Percentiles rank a stretch among this genome's conserved stretches.
Evolutionary conservation across 2,329 filamentous ascomycete species (phyloP).

Genomic region (Cladophialophora yegresii): DNA sequence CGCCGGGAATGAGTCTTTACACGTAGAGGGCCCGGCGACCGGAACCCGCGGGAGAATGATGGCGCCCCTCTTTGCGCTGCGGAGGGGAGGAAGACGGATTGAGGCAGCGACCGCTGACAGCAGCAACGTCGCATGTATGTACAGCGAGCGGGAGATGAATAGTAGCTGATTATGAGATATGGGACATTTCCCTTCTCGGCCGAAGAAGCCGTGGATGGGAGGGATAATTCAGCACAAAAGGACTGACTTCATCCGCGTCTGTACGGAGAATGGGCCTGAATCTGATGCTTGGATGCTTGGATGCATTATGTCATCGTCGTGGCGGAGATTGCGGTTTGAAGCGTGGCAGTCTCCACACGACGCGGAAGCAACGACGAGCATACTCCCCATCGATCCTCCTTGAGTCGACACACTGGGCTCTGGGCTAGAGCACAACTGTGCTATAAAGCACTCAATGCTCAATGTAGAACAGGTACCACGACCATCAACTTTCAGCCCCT

Average conservation of each 20-base stretch:
- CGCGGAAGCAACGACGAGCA: not conserved
- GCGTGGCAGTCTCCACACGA: not conserved
- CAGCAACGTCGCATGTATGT: constrained; percentile 29
- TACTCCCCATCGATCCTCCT: not conserved
- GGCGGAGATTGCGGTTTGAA: not conserved
- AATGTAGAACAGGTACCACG: not conserved
- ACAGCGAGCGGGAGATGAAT: constrained; percentile 3
- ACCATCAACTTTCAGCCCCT: not conserved
- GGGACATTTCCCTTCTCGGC: constrained; percentile 8
- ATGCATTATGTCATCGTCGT: not conserved
- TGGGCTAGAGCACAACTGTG: too few relatives aligned
- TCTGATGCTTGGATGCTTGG: not conserved
- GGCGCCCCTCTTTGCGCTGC: constrained; percentile 8
- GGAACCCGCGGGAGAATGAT: constrained; percentile 2
- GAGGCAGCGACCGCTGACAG: constrained; percentile 21
- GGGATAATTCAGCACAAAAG: constrained; percentile 17
- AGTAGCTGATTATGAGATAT: constrained; percentile 11
- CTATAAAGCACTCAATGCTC: not conserved
- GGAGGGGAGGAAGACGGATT: constrained; percentile 13
- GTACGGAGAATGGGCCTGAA: constrained; percentile 1
- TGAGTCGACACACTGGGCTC: not conserved
- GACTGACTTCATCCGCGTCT: constrained; percentile 7
- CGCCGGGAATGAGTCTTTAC: not conserved
- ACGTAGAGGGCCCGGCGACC: constrained; percentile 1
- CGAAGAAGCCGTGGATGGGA: constrained; percentile 12